Base-by-base conservation (phyloP, 208 protist species). In the Leishmania braziliensis region DNA sequence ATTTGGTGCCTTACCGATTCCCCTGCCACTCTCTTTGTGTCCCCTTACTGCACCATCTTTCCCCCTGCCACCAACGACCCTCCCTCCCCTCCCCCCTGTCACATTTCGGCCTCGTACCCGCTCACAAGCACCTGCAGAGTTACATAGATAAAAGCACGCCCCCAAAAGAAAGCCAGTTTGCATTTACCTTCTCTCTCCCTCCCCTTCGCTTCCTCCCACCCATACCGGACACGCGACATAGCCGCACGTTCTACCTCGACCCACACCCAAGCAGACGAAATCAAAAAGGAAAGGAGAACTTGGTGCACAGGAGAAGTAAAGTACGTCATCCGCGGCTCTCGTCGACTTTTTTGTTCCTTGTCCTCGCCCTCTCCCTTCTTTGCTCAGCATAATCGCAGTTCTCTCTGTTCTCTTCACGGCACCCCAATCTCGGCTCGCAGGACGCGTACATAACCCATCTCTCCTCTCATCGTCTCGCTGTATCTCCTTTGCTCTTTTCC, bases 131-230 rank as follows among this genome's bases (percentile, higher is more conserved):
- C 48, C 53, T 48, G 56, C 46, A n/a, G 46, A 73, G 4, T 20
- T 46, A 69, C 36, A 73, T n/a, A 73, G 69, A 73, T 48, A 73
- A 12, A 54, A 73, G 36, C 46, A 73, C 23, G 23, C 69, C 63
- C 43, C 46, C 29, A 10, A 76, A 20, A 8, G 51, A 39, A 58
- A 60, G 29, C 5, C 39, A 29, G 39, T 23, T 16, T n/a, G n/a
- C 50, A 5, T n/a, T n/a, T 26, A 33, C 71, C 26, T 36, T 76
- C 16, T 23, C n/a, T 33, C 46, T 50, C 23, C 23, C 46, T 10
- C 33, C 33, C 14, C 29, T 20, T 5, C 14, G 0, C 23, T 71
- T 26, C 65, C 26, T 12, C 46, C 68, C 3, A 3, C 9, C 68
- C 26, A 39, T 65, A 65, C 74, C 18, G 74, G 9, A 3, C 51